These are phyloP conservation scores for Magnaporthiopsis rhizophila DNA, from an alignment of 2,329 filamentous ascomycete genomes.

Conservation along the genomic window DNA sequence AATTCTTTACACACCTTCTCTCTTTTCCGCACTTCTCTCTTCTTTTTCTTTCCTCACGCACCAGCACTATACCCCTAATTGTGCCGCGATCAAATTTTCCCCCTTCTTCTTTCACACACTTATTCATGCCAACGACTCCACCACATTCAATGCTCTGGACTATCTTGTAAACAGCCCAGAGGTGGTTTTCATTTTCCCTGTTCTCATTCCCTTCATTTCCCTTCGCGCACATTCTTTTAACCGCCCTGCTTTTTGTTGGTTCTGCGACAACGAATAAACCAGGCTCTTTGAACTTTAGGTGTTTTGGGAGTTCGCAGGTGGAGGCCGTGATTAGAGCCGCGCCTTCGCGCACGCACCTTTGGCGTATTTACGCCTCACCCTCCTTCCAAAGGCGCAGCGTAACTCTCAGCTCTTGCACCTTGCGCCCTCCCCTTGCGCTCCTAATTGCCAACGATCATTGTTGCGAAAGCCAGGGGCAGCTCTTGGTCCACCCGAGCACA, in stretches of 20 bases:
- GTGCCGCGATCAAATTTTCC: neutral
- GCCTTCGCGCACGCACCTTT: neutral
- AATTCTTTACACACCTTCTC: neutral
- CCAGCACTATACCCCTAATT: neutral
- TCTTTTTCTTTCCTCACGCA: neutral
- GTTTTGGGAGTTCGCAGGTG: neutral
- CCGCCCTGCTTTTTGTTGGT: neutral
- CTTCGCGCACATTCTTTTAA: neutral
- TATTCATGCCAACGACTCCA: neutral
- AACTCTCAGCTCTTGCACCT: neutral
- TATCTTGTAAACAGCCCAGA: neutral
- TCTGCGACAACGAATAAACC: neutral
- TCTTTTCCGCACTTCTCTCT: neutral
- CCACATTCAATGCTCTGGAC: neutral
- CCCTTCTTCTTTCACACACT: neutral
- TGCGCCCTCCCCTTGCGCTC: neutral
- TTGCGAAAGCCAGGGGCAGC: neutral
- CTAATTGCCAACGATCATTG: neutral
- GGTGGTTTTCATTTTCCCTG: neutral
- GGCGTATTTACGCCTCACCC: neutral
- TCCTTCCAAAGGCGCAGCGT: neutral
- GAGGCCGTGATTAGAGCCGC: neutral
- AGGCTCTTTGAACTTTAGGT: neutral
- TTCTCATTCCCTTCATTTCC: neutral
- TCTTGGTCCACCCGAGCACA: neutral